A percentile compares a stretch with the other conserved stretches of the same genome.
These are phyloP conservation scores for Silene uniflora DNA, from an alignment of 148 eudicot species.

Conservation along the genomic window DNA sequence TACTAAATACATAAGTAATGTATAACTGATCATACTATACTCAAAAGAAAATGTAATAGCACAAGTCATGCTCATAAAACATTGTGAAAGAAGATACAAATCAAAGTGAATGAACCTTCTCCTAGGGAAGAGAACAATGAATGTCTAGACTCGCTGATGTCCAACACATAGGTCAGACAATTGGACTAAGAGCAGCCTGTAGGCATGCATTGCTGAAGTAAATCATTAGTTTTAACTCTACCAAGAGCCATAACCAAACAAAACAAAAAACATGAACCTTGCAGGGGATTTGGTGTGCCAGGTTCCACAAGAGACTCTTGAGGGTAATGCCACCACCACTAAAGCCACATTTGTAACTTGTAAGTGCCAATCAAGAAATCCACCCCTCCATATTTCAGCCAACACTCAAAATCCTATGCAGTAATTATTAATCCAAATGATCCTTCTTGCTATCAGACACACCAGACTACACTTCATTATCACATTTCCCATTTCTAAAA, in stretches of 20 bases:
- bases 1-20: background rate
- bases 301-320: background rate
- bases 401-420: background rate
- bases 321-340: background rate
- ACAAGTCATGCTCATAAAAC: background rate
- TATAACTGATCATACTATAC: background rate
- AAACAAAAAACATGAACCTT: background rate
- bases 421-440: background rate
- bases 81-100: background rate
- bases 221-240: background rate
- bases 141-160: background rate
- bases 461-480: background rate
- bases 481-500: background rate
- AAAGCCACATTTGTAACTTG: background rate
- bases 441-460: background rate
- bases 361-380: background rate
- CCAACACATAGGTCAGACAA: background rate
- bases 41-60: background rate
- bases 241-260: background rate
- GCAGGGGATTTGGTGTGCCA: background rate
- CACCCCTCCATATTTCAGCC: background rate
- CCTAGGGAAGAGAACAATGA: background rate
- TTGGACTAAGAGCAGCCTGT: constrained; percentile 1
- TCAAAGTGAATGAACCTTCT: background rate
- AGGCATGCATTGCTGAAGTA: background rate